Conservation (phyloP, 2,329 filamentous ascomycete species). For the Cytospora schulzeri region DNA sequence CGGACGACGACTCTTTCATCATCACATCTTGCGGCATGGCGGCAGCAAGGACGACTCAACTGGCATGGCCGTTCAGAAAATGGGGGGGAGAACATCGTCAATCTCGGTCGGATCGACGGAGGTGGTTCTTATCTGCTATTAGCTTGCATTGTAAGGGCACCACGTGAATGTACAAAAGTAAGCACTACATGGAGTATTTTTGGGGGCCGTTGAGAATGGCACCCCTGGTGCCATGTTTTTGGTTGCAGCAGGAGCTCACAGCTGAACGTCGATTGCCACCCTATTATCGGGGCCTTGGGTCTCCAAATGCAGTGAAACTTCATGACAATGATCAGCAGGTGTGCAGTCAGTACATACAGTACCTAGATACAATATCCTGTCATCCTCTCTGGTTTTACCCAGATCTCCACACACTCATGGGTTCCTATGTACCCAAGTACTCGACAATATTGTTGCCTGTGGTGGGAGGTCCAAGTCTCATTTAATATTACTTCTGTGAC, state of each 20-base stretch:
- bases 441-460: neutral
- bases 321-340: neutral
- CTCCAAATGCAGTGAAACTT: conserved; percentile 3
- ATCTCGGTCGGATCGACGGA: neutral
- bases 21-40: conserved; percentile 15
- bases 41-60: neutral
- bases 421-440: too few species aligned
- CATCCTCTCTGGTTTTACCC: conserved; percentile 3
- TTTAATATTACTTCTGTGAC: neutral
- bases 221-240: neutral
- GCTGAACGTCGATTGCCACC: conserved; percentile 5
- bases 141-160: neutral
- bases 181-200: neutral
- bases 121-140: neutral
- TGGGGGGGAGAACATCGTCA: conserved; percentile 1
- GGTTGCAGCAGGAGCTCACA: neutral
- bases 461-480: neutral
- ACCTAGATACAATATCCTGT: too few species aligned
- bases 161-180: neutral
- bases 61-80: neutral
- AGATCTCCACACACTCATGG: neutral
- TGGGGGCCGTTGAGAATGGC: neutral
- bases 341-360: too few species aligned
- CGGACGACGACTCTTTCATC: neutral
- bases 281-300: conserved; percentile 3